These are phyloP conservation scores for Ulvella scutata DNA, from an alignment of 139 green algal genomes.

Conservation along the genomic window DNA sequence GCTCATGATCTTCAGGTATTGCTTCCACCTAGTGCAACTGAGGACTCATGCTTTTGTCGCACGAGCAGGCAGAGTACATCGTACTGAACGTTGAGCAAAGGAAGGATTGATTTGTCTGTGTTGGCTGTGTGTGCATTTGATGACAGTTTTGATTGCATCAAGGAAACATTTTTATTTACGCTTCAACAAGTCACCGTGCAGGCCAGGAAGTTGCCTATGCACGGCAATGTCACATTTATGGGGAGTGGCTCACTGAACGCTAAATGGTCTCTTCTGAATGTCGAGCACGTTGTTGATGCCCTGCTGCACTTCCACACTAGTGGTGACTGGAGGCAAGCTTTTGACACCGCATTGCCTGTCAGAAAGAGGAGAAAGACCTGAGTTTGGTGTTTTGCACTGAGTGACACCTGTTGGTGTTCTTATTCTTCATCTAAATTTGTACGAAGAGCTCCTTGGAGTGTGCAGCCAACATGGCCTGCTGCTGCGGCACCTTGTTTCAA, in stretches of 20 bases:
- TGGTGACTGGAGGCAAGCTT: constrained; percentile 13
- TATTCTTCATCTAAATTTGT: too few species aligned
- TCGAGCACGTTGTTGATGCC: constrained; percentile 13
- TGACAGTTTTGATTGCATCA: background rate
- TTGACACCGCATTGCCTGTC: constrained; percentile 8
- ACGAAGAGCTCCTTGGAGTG: too few species aligned
- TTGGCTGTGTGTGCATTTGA: too few species aligned
- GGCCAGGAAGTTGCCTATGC: constrained; percentile 8
- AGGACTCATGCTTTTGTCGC: background rate
- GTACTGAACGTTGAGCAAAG: too few species aligned
- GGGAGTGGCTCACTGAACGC: background rate
- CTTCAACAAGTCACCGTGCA: background rate
- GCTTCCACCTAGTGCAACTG: background rate
- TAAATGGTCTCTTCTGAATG: constrained; percentile 16
- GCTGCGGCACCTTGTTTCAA: too few species aligned
- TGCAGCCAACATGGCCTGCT: too few species aligned
- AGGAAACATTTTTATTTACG: background rate
- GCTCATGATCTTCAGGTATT: background rate
- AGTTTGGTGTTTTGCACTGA: too few species aligned
- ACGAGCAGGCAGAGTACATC: too few species aligned
- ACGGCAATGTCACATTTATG: background rate
- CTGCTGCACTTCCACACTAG: constrained; percentile 8
- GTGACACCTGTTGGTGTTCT: too few species aligned
- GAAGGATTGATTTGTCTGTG: too few species aligned
- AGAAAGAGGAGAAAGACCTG: constrained; percentile 2